Conservation (phyloP, 495 filamentous ascomycete species). For the Aspergillus diversus region DNA sequence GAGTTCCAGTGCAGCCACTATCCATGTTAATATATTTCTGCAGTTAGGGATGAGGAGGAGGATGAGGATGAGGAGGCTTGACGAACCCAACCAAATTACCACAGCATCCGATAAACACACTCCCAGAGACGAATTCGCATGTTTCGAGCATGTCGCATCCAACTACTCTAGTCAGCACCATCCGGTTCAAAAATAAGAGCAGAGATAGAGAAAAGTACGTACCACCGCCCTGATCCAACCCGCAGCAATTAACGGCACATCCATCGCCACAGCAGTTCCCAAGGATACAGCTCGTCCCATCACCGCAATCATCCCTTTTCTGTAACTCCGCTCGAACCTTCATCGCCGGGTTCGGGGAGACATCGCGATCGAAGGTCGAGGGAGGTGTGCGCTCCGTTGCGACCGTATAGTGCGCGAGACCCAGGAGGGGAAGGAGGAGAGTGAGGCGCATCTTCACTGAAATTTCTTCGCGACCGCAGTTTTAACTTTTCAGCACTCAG, state of each 20-base stretch:
- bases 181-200: background rate
- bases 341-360: background rate
- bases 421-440: background rate
- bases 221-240: background rate
- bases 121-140: slow-evolving; percentile 10
- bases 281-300: background rate
- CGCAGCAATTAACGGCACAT: background rate
- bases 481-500: background rate
- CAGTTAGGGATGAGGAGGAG: background rate
- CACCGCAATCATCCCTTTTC: background rate
- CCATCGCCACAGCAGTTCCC: background rate
- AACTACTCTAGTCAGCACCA: background rate
- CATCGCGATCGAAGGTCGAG: background rate
- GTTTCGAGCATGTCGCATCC: slow-evolving; percentile 9
- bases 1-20: slow-evolving; percentile 12
- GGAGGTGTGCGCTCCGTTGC: background rate
- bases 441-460: background rate
- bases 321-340: background rate
- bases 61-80: background rate
- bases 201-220: background rate
- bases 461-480: background rate
- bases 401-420: background rate
- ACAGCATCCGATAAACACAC: slow-evolving; percentile 21
- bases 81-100: slow-evolving; percentile 4
- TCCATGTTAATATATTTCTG: background rate